Percentiles rank a stretch among this genome's conserved stretches.
Conservation (phyloP, 371 early-diverging fungal genomes). For the Apophysomyces sp. region DNA sequence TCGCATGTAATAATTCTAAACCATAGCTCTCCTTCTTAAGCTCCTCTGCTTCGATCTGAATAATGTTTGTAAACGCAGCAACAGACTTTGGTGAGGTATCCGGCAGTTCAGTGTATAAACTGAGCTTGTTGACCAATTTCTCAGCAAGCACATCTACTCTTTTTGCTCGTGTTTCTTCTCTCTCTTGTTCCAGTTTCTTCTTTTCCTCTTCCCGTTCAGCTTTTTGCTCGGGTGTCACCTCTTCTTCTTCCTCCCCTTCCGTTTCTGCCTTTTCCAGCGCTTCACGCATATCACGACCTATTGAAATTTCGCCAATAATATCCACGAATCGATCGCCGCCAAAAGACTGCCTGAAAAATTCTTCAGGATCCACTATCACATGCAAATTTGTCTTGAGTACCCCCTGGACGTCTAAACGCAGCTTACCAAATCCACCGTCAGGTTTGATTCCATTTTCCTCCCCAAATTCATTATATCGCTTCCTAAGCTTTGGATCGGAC, state of each 20-base stretch:
- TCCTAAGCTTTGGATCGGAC: slow-evolving; percentile 83
- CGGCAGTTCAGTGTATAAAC: slow-evolving; percentile 71
- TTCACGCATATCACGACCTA: slow-evolving; percentile 86
- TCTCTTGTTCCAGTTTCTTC: slow-evolving; percentile 36
- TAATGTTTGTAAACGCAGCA: slow-evolving; percentile 66
- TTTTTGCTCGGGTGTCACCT: slow-evolving; percentile 58
- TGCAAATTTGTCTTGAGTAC: too few species aligned
- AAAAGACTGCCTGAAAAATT: slow-evolving; percentile 93
- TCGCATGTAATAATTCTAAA: slow-evolving; percentile 86
- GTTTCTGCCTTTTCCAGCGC: slow-evolving; percentile 65
- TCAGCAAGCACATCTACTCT: slow-evolving; percentile 73
- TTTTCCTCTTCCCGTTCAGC: slow-evolving; percentile 54
- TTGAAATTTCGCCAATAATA: slow-evolving; percentile 96
- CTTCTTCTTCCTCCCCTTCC: slow-evolving; percentile 28
- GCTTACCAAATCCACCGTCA: slow-evolving; percentile 74
- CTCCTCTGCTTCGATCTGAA: slow-evolving; percentile 81
- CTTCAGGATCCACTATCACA: slow-evolving; percentile 77
- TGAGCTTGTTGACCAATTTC: slow-evolving; percentile 76
- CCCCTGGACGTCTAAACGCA: not conserved
- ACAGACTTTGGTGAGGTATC: slow-evolving; percentile 41
- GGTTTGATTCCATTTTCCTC: slow-evolving; percentile 66
- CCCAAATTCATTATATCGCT: slow-evolving; percentile 85
- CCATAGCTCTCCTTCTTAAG: slow-evolving; percentile 90
- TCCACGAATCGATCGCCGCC: slow-evolving; percentile 93
- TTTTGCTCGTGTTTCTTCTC: slow-evolving; percentile 56